phyloP scores from a whole-genome alignment of 306 rosid species.

The Castanopsis chinensis region DNA sequence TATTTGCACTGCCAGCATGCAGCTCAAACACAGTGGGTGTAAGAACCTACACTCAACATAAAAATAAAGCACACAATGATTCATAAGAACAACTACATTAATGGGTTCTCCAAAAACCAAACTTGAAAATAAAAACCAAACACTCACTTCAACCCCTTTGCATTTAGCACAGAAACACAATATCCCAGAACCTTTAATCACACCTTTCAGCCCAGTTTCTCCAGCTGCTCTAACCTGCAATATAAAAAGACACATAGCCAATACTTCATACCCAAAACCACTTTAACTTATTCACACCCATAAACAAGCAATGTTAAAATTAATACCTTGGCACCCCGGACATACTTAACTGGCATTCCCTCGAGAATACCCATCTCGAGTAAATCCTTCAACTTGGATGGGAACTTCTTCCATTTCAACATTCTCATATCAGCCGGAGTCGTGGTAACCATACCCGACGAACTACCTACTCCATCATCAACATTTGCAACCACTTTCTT shows the following conservation, averaged over 20 bases:
- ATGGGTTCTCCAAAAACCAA: background rate
- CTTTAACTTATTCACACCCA: background rate
- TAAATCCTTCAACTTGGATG: conserved; percentile 71
- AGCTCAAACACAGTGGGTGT: conserved; percentile 76
- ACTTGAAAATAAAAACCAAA: background rate
- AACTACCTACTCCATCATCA: conserved; percentile 2
- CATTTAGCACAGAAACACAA: conserved; percentile 63
- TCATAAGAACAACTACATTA: conserved; percentile 8
- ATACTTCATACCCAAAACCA: background rate
- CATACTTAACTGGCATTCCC: conserved; percentile 66
- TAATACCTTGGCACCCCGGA: conserved; percentile 68
- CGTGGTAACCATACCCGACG: background rate
- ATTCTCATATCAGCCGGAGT: conserved; percentile 17
- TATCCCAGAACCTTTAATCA: conserved; percentile 53
- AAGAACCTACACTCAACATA: conserved; percentile 53
- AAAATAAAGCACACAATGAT: conserved; percentile 10
- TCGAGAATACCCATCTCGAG: conserved; percentile 79
- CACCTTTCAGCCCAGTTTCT: conserved; percentile 64
- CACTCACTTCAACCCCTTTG: conserved; percentile 63
- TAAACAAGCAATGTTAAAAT: background rate
- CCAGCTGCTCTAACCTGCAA: conserved; percentile 54
- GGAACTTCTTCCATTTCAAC: conserved; percentile 52
- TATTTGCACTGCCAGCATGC: conserved; percentile 86
- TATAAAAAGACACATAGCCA: background rate
- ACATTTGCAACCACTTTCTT: conserved; percentile 6